Evolutionary conservation across 768 basidiomycete species (phyloP), one percentile per base, ranked within the genome.

Genomic region (Panellus pusillus): DNA sequence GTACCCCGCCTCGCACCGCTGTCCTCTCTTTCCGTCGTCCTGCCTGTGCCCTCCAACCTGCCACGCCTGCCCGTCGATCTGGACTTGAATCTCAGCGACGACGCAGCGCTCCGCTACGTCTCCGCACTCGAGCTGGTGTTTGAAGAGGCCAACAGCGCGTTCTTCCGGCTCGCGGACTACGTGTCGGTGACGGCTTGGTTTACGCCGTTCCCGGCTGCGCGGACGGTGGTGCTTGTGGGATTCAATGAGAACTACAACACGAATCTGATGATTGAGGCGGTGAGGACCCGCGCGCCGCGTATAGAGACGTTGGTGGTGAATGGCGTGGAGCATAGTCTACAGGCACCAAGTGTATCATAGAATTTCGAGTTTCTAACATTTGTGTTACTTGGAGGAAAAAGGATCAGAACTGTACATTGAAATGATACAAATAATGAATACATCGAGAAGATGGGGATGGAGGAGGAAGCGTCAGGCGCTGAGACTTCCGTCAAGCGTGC

Each of bases 401-500:
- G n/a, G n/a, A n/a, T n/a, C n/a, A n/a, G n/a, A n/a, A n/a, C n/a
- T n/a, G n/a, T n/a, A n/a, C n/a, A n/a, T n/a, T n/a, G n/a, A n/a
- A n/a, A n/a, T n/a, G n/a, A n/a, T n/a, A n/a, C n/a, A n/a, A n/a
- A n/a, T n/a, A n/a, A n/a, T n/a, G n/a, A n/a, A n/a, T n/a, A n/a
- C n/a, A n/a, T n/a, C n/a, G 62, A 65, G 32, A 61, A 57, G 24
- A 50, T 41, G 13, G 55, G 29, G 18, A 48, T 6, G 61, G 47
- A 29, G 61, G 50, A n/a, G 52, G 46, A 18, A 57, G 55, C 19
- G 35, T 57, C 56, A 31, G 54, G 58, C 52, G 60, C 32, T 36
- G 65, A 58, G 32, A 82, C 80, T 17, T 79, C 79, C 1, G 63
- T 72, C 28, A 79, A 77, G 71, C 74, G 74, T 37, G n/a, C n/a